These are phyloP conservation scores for Mrakia gelida DNA, from an alignment of 768 basidiomycete genomes.

Conservation along the genomic window DNA sequence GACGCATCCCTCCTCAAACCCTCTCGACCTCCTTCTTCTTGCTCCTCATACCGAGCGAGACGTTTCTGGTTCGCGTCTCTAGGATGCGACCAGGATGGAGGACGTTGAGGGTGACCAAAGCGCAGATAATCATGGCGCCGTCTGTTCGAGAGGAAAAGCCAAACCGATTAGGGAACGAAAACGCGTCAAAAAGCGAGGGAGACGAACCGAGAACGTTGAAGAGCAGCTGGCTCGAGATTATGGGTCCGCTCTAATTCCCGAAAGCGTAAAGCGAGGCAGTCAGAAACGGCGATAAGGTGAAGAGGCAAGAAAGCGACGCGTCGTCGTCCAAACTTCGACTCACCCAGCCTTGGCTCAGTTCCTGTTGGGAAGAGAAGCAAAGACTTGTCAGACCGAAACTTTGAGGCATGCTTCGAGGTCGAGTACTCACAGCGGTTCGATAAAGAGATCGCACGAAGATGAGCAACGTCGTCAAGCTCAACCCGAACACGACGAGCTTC, in stretches of 20 bases:
- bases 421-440: constrained; percentile 43
- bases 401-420: too few relatives aligned
- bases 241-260: not conserved
- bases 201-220: constrained; percentile 2
- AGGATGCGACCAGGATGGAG: not conserved
- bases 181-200: not conserved
- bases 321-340: not conserved
- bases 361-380: not conserved
- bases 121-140: not conserved
- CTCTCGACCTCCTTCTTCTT: not conserved
- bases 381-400: not conserved
- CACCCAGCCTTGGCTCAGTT: not conserved
- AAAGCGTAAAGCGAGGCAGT: not conserved
- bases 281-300: not conserved
- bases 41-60: not conserved
- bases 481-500: constrained; percentile 42
- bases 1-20: not conserved
- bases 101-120: not conserved
- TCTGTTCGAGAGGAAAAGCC: not conserved
- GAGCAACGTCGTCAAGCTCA: constrained; percentile 47
- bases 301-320: not conserved
- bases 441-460: constrained; percentile 57
- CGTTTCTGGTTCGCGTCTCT: not conserved
- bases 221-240: not conserved
- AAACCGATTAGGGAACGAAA: not conserved